Evolutionary conservation across 345 rosid genomes (phyloP).

Genomic region (Bretschneidera sinensis): DNA sequence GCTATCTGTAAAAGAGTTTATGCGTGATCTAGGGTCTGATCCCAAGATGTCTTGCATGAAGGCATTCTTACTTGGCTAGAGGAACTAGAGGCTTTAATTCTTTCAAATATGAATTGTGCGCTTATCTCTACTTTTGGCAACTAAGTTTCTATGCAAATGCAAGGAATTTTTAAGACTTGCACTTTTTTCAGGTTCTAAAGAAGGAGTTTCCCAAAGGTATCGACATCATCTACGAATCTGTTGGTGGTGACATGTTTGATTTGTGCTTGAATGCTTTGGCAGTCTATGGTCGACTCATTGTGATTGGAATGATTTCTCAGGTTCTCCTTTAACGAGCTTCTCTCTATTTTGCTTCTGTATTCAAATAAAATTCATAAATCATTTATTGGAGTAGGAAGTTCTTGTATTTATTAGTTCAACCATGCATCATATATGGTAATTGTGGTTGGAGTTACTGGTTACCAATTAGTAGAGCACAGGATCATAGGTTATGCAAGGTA

Average conservation of each 20-base stretch:
- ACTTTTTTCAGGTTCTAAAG: constrained; percentile 56
- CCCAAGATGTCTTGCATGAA: neutral
- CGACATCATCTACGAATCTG: constrained; percentile 87
- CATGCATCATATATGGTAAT: neutral
- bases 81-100: neutral
- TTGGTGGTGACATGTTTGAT: constrained; percentile 91
- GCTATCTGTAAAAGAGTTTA: neutral
- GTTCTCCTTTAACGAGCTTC: constrained; percentile 28
- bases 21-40: neutral
- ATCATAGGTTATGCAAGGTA: neutral
- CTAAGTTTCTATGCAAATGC: neutral
- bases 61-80: neutral
- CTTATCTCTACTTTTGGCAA: neutral
- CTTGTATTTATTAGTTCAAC: neutral
- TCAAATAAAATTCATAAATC: neutral
- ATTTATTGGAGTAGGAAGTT: neutral
- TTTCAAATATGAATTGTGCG: neutral
- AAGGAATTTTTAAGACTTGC: constrained; percentile 2
- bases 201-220: constrained; percentile 82
- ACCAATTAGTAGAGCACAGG: neutral
- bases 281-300: constrained; percentile 70
- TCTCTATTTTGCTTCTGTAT: neutral
- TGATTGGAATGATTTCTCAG: constrained; percentile 99
- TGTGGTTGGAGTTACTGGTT: neutral
- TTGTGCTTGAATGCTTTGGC: constrained; percentile 84